phyloP scores from a whole-genome alignment of 305 asterid genomes.

The Solanum hybrid region DNA sequence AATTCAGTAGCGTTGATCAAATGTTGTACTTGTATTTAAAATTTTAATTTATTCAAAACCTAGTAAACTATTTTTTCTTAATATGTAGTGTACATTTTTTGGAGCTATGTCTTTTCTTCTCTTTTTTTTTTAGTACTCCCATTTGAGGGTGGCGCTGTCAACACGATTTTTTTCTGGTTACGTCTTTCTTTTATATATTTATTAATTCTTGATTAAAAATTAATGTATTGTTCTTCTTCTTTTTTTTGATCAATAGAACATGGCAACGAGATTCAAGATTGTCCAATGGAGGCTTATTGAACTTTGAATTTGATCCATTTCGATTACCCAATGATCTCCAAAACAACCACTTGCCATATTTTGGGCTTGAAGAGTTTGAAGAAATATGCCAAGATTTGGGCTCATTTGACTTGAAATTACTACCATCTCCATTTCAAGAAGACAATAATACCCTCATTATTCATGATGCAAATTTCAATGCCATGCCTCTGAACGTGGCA shows the following conservation, averaged over 20 bases:
- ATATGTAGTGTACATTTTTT: background rate
- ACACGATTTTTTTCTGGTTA: background rate
- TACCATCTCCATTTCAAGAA: background rate
- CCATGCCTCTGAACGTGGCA: conserved; percentile 6
- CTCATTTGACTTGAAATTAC: conserved; percentile 25
- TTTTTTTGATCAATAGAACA: conserved; percentile 4
- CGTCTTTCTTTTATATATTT: background rate
- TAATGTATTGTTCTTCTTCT: fast-evolving
- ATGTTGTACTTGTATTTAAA: background rate
- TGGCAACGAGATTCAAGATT: conserved; percentile 27
- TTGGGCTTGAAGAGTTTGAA: conserved; percentile 28
- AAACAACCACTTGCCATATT: background rate
- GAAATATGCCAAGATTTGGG: conserved; percentile 34
- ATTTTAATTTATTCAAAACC: background rate
- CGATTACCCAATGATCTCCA: conserved; percentile 3
- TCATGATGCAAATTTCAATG: background rate
- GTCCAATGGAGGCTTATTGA: background rate
- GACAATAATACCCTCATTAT: background rate
- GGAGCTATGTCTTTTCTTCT: background rate
- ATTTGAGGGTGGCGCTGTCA: background rate
- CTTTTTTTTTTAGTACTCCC: background rate
- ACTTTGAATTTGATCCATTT: conserved; percentile 14
- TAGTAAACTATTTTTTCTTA: background rate
- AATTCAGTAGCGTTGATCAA: background rate
- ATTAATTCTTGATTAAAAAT: background rate